phyloP scores from a whole-genome alignment of 768 basidiomycete species.

The Vararia minispora region DNA sequence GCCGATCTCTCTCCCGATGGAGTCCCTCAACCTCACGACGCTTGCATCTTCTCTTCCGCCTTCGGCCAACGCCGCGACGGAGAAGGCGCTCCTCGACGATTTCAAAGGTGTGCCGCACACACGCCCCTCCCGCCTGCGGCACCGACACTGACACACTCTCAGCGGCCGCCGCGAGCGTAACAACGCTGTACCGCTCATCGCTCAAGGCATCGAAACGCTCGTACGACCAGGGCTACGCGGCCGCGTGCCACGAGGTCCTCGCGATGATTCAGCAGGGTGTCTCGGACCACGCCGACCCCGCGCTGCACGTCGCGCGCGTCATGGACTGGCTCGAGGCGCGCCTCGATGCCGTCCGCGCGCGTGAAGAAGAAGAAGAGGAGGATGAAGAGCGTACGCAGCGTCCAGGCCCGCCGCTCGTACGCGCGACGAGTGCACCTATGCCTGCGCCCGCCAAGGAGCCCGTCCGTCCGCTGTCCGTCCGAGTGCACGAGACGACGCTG shows the following conservation, averaged over 20 bases:
- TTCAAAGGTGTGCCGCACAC: conserved; percentile 49
- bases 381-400: conserved; percentile 50
- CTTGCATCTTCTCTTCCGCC: conserved; percentile 66
- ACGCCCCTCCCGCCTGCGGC: conserved; percentile 4
- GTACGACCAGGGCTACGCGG: conserved; percentile 70
- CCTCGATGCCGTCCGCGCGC: conserved; percentile 60
- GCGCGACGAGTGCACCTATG: conserved; percentile 13
- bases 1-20: conserved; percentile 30
- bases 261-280: conserved; percentile 79
- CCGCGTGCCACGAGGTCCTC: conserved; percentile 72
- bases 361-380: conserved; percentile 76
- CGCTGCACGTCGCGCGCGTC: conserved; percentile 67
- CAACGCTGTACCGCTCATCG: conserved; percentile 75
- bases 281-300: conserved; percentile 43
- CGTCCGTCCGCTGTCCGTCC: conserved; percentile 15
- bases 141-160: conserved; percentile 16
- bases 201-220: conserved; percentile 66
- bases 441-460: conserved; percentile 11
- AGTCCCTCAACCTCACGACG: conserved; percentile 70
- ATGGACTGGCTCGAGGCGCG: conserved; percentile 83
- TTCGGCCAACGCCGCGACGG: conserved; percentile 61
- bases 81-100: conserved; percentile 71
- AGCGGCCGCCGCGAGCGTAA: conserved; percentile 81
- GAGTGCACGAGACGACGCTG: background rate
- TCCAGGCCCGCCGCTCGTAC: conserved; percentile 16